Base-by-base conservation (phyloP, 768 basidiomycete genomes). In the Hericium alpestre region DNA sequence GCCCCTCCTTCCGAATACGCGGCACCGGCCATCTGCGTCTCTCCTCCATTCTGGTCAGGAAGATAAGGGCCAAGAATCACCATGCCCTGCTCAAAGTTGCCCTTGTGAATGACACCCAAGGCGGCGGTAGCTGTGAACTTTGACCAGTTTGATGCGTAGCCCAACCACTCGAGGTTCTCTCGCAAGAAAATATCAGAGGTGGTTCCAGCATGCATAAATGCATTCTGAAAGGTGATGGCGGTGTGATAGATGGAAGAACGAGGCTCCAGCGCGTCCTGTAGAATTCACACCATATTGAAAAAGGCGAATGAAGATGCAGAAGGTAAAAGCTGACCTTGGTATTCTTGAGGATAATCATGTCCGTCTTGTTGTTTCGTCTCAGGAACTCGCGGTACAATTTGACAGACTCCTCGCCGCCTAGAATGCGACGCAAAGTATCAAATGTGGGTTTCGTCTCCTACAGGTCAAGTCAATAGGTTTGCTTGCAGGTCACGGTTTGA, bases 81-180 rank as follows among this genome's bases (percentile, higher is more conserved):
- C 81, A 89, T 86, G 51, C 93, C 94, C 69, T 95, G 87, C 65
- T 93, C 84, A 65, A 92, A 90, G 69, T 93, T 93, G 46, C 96
- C 96, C 67, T 95, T 94, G 75, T 98, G 93, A 61, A 99, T 97
- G 56, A 98, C 90, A 60, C 96, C 96, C 22, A 99, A 82, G 9
- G 90, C 93, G 18, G 96, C 93, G 12, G 96, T 97, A 6, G 96
- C 92, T 3, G 93, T 91, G 73, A 98, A 99, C 67, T 98, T 99
- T 27, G 93, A 90, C 96, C 96, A 99, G 68, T 99, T 98, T 25
- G 87, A 87, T 2, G 96, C 96, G 54, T 91, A 80, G 10, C 83
- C 90, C 4, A 99, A 81, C 93, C 94, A 99, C 67, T 97, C 95
- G 38, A 99, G 79, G 69, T 98, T 98, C 54, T 97, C 91, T 12